Conservation (phyloP, 2,329 filamentous ascomycete species). For the Nigrograna mackinnonii region DNA sequence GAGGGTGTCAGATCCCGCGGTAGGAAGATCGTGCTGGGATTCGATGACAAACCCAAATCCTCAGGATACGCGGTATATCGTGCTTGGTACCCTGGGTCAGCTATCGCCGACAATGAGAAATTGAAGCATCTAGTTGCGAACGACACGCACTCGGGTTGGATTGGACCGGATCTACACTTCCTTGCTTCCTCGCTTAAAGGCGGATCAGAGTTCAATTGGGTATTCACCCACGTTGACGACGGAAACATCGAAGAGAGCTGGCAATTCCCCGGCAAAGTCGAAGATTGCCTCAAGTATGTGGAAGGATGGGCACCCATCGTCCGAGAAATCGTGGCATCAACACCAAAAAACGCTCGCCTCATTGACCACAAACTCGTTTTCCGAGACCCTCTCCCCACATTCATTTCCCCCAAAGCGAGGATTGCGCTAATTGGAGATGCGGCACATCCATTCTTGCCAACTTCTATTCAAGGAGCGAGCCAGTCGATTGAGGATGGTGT, state of each 20-base stretch:
- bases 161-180: slow-evolving; percentile 41
- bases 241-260: slow-evolving; percentile 37
- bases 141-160: slow-evolving; percentile 35
- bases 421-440: slow-evolving; percentile 58
- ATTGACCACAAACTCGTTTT: slow-evolving; percentile 61
- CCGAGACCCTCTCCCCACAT: slow-evolving; percentile 56
- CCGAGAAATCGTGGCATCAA: slow-evolving; percentile 35
- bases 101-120: slow-evolving; percentile 25
- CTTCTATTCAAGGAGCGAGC: slow-evolving; percentile 56
- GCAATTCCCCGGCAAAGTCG: slow-evolving; percentile 34
- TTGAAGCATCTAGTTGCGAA: slow-evolving; percentile 36
- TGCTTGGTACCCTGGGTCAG: slow-evolving; percentile 44
- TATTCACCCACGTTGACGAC: slow-evolving; percentile 43
- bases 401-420: slow-evolving; percentile 52
- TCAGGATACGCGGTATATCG: slow-evolving; percentile 59
- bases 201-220: slow-evolving; percentile 40
- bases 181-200: slow-evolving; percentile 37
- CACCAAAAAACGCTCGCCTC: slow-evolving; percentile 33
- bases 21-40: slow-evolving; percentile 56
- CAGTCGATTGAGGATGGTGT: slow-evolving; percentile 57
- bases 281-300: slow-evolving; percentile 34
- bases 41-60: slow-evolving; percentile 55
- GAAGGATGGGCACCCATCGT: slow-evolving; percentile 34
- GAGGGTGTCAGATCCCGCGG: slow-evolving; percentile 59
- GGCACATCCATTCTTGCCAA: slow-evolving; percentile 58